Percentiles rank a stretch among this genome's conserved stretches.
Conservation (phyloP, 768 basidiomycete genomes). For the Russula virescens region DNA sequence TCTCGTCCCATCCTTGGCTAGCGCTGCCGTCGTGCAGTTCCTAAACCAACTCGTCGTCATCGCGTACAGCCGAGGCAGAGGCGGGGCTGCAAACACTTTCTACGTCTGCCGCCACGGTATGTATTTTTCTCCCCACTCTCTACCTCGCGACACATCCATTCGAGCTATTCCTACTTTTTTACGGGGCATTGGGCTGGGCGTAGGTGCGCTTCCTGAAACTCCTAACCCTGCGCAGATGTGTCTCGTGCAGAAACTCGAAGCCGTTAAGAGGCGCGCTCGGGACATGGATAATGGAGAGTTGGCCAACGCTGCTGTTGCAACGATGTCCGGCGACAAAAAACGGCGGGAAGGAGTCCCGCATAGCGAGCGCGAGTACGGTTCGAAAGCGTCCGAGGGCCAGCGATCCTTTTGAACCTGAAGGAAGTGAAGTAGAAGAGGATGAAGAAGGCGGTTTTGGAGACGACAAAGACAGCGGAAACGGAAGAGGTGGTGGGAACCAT, state of each 20-base stretch:
- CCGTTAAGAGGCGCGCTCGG: conserved; percentile 31
- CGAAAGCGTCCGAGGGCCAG: conserved; percentile 47
- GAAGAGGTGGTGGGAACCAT: not conserved
- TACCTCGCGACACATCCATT: not conserved
- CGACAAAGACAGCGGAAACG: no score
- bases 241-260: conserved; percentile 54
- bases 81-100: conserved; percentile 59
- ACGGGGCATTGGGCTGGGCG: conserved; percentile 61
- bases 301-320: no score
- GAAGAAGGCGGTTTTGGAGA: no score
- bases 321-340: not conserved
- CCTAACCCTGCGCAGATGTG: conserved; percentile 33
- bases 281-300: conserved; percentile 33
- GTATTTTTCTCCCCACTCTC: conserved; percentile 19
- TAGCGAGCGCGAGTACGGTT: conserved; percentile 40
- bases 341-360: conserved; percentile 33
- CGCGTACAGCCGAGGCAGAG: conserved; percentile 28
- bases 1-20: conserved; percentile 74
- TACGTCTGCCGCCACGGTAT: conserved; percentile 69
- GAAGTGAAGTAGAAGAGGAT: no score
- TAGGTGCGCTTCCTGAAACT: conserved; percentile 57
- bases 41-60: conserved; percentile 21
- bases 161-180: not conserved
- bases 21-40: conserved; percentile 27
- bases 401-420: no score